phyloP scores from a whole-genome alignment of 148 eudicot genomes.

The Rhododendron ferrugineum region DNA sequence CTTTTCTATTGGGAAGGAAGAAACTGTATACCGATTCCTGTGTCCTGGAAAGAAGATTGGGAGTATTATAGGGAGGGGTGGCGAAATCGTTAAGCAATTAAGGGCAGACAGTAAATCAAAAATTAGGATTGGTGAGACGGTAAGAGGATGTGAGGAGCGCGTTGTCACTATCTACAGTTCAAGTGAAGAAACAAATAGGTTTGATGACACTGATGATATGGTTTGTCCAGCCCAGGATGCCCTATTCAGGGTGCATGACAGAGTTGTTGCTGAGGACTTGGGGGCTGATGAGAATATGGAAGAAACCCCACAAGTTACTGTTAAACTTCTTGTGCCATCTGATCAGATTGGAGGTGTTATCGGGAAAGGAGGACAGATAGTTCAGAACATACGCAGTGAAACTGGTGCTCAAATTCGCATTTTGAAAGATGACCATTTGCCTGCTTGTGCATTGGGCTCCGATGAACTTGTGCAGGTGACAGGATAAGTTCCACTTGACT shows the following conservation, averaged over 20 bases:
- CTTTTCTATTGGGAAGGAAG: slow-evolving; percentile 66
- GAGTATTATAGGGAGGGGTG: slow-evolving; percentile 97
- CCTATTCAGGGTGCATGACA: slow-evolving; percentile 82
- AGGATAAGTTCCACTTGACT: neutral
- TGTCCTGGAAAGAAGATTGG: slow-evolving; percentile 90
- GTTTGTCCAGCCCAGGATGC: slow-evolving; percentile 93
- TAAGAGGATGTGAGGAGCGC: slow-evolving; percentile 77
- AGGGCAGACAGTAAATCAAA: slow-evolving; percentile 75
- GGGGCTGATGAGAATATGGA: slow-evolving; percentile 51
- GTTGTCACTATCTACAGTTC: slow-evolving; percentile 78
- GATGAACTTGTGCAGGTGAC: slow-evolving; percentile 96
- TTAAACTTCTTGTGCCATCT: slow-evolving; percentile 74
- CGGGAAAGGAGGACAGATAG: slow-evolving; percentile 97
- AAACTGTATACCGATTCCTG: slow-evolving; percentile 85
- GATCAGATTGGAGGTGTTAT: slow-evolving; percentile 98
- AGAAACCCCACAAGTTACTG: slow-evolving; percentile 55
- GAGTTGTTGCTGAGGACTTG: slow-evolving; percentile 72
- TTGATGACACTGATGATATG: slow-evolving; percentile 51
- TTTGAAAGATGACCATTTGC: slow-evolving; percentile 84
- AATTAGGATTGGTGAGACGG: slow-evolving; percentile 90
- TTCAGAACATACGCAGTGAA: slow-evolving; percentile 78
- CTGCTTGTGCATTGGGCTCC: slow-evolving; percentile 79
- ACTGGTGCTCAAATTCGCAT: slow-evolving; percentile 94
- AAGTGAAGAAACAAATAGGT: slow-evolving; percentile 68
- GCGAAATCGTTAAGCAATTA: slow-evolving; percentile 89